These are phyloP conservation scores for Aspergillus phoenicis DNA, from an alignment of 2,329 filamentous ascomycete species.

Conservation along the genomic window DNA sequence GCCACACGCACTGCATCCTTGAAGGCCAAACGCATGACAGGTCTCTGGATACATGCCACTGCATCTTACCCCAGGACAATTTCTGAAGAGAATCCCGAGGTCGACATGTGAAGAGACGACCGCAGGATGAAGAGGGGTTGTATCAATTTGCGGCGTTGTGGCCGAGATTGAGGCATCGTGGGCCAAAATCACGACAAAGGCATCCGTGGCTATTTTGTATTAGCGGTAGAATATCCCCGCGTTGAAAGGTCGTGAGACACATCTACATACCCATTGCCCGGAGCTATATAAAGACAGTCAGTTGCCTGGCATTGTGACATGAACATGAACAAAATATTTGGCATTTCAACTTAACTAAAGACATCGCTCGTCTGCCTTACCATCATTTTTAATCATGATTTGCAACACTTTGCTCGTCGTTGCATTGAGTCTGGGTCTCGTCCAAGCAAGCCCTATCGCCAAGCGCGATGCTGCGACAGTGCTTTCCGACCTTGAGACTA, in stretches of 20 bases:
- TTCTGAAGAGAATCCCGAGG: not conserved
- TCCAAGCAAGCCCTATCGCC: not conserved
- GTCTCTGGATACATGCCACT: not conserved
- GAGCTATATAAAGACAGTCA: not conserved
- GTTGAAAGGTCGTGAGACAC: not conserved
- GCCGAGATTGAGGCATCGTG: not conserved
- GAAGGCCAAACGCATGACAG: no score
- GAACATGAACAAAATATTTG: not conserved
- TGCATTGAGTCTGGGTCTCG: not conserved
- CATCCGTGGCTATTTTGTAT: constrained; percentile 3
- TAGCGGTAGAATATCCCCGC: not conserved
- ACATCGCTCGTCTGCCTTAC: not conserved
- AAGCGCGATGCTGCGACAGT: constrained; percentile 1
- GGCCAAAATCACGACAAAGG: not conserved
- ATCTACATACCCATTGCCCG: no score
- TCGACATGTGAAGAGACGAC: not conserved
- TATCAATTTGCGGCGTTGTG: not conserved
- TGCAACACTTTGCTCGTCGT: not conserved
- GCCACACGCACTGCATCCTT: not conserved
- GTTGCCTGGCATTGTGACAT: not conserved
- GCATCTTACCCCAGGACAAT: not conserved
- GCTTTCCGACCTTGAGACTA: not conserved
- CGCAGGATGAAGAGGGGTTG: not conserved
- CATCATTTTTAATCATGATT: not conserved
- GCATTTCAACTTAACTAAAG: not conserved